Evolutionary conservation across 2,329 filamentous ascomycete genomes (phyloP), one percentile per base, ranked within the genome.

Genomic region (Lachnellula occidentalis): DNA sequence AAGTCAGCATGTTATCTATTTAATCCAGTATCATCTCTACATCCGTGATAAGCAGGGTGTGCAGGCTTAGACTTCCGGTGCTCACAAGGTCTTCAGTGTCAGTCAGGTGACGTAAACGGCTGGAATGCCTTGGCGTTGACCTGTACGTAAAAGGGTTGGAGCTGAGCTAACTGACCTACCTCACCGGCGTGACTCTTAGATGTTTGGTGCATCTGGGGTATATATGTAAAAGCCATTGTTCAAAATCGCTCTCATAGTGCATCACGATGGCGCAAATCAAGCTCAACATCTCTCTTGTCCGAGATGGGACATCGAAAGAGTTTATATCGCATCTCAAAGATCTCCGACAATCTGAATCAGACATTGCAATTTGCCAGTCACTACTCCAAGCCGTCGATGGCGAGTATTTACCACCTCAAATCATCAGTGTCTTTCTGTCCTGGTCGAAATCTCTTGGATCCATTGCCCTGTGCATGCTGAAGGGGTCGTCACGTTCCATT

Each of bases 301-400:
- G 48, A 41, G 42, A 57, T 34, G 41, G 27, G 31, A 54, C 27
- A 46, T 8, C 6, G 19, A 57, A 57, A 48, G 54, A 51, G 21
- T 14, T 54, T 24, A 39, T 52, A 17, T 37, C 43, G 48, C 54
- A 59, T 43, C 45, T 59, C 48, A 14, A 54, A 21, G 22, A 54
- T n/a, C 57, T 59, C 19, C 41, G 42, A 34, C 14, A 57, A 46
- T 22, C 27, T 15, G 17, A 45, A 8, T 42, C 43, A 27, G 51
- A 51, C 14, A 11, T 37, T 17, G 34, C 1, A 12, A 50, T 59
- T 14, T 51, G 50, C 24, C 42, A 51, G 11, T 43, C 51, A 17
- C 51, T 59, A 5, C 47, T 54, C 22, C 19, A 41, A 19, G 54
- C 50, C 14, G 41, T 54, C 14, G 34, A 48, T 27, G 14, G 45